These are phyloP conservation scores for Adansonia digitata DNA, from an alignment of 345 rosid species.

Conservation along the genomic window DNA sequence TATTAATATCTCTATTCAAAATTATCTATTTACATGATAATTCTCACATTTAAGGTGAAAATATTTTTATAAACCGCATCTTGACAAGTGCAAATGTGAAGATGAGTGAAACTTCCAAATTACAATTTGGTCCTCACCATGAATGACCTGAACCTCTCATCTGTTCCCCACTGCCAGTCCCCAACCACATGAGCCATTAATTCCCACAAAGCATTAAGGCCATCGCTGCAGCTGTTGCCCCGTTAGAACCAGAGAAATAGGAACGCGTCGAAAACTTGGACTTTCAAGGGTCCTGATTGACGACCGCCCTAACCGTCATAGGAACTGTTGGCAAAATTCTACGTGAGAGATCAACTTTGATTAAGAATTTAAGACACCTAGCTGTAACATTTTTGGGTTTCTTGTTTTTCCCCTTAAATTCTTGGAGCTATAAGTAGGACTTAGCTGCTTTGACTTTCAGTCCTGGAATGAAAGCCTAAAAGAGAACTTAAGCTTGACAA, in stretches of 20 bases:
- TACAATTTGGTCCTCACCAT: neutral
- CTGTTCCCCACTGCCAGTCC: constrained; percentile 13
- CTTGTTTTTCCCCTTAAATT: neutral
- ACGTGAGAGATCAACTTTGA: neutral
- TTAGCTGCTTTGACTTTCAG: no score
- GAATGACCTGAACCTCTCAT: no score
- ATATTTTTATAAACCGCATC: neutral
- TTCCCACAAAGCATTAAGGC: neutral
- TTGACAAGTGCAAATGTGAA: neutral
- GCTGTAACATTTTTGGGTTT: constrained; percentile 6
- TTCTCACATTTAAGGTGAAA: neutral
- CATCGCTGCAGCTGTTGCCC: constrained; percentile 22
- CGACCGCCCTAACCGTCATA: neutral
- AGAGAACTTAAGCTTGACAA: neutral
- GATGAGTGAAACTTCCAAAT: neutral
- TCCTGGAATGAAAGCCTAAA: neutral
- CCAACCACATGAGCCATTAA: constrained; percentile 22
- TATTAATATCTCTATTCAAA: no score
- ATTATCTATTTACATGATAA: no score
- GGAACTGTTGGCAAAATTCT: neutral
- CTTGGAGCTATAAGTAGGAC: neutral
- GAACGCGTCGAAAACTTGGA: neutral
- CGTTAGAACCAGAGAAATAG: neutral
- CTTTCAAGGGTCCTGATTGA: neutral
- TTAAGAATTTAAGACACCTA: neutral